Evolutionary conservation across 305 asterid genomes (phyloP).

Genomic region (Ajuga reptans): DNA sequence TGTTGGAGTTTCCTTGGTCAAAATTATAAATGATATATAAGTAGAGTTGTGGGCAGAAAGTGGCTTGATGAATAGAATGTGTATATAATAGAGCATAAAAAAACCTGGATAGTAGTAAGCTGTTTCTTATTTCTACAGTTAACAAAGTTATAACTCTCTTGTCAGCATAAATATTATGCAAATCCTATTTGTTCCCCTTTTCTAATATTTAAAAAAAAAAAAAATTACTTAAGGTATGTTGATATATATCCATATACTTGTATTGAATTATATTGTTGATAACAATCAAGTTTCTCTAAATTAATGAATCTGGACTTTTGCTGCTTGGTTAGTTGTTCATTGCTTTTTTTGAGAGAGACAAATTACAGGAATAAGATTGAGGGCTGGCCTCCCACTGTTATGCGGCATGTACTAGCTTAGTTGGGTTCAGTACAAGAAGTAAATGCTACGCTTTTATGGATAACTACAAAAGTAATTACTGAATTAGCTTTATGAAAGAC

Average conservation of each 20-base stretch:
- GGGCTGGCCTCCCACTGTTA: neutral
- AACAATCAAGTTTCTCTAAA: neutral
- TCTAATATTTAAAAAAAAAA: too few relatives aligned
- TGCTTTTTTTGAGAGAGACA: neutral
- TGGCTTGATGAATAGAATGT: neutral
- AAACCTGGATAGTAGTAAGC: neutral
- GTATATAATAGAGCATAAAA: neutral
- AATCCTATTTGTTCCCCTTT: neutral
- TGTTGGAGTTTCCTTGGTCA: neutral
- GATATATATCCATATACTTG: too few relatives aligned
- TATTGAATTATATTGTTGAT: neutral
- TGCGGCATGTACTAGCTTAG: neutral
- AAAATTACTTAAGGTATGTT: too few relatives aligned
- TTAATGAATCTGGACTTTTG: neutral
- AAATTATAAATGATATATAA: neutral
- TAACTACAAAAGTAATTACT: neutral
- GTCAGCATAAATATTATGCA: neutral
- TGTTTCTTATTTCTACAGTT: neutral
- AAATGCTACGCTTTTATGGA: neutral
- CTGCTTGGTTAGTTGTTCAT: neutral
- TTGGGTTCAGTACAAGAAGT: neutral
- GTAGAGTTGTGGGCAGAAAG: neutral
- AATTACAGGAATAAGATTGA: neutral
- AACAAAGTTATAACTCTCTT: neutral
- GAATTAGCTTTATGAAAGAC: neutral